Conservation (phyloP, 306 rosid species). For the Gleditsia sinensis region DNA sequence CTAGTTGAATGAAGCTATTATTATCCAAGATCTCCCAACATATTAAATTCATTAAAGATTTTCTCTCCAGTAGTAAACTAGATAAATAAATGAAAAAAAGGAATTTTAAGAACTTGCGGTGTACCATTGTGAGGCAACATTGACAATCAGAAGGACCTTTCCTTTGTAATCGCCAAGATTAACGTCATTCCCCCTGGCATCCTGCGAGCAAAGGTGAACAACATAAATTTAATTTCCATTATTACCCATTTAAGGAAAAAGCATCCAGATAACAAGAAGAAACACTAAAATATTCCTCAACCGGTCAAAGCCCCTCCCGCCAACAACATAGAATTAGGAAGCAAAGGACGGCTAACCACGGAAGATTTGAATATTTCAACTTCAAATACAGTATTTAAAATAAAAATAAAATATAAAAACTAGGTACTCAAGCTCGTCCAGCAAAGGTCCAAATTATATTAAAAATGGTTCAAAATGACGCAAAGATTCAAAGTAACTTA, state of each 20-base stretch:
- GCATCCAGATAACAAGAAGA: no score
- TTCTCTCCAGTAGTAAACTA: neutral
- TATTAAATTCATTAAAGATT: neutral
- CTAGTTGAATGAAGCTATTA: neutral
- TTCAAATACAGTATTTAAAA: no score
- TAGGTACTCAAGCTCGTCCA: neutral
- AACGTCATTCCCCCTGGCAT: slow-evolving; percentile 85
- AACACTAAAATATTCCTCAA: no score
- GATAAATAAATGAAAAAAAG: neutral
- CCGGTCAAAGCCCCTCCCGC: no score
- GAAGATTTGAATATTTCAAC: neutral
- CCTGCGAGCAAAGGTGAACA: slow-evolving; percentile 47
- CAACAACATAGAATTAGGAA: no score
- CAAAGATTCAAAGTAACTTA: slow-evolving; percentile 3
- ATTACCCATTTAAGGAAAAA: no score
- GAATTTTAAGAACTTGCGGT: neutral
- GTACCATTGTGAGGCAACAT: slow-evolving; percentile 98
- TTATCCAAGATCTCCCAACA: neutral
- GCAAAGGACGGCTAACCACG: neutral
- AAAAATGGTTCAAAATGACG: neutral
- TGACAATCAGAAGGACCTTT: slow-evolving; percentile 84
- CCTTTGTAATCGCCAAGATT: slow-evolving; percentile 88
- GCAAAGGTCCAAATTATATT: neutral
- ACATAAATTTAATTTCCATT: neutral
- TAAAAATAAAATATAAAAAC: no score